These are phyloP conservation scores for Auriculariales sp. DNA, from an alignment of 768 basidiomycete genomes.

Conservation along the genomic window DNA sequence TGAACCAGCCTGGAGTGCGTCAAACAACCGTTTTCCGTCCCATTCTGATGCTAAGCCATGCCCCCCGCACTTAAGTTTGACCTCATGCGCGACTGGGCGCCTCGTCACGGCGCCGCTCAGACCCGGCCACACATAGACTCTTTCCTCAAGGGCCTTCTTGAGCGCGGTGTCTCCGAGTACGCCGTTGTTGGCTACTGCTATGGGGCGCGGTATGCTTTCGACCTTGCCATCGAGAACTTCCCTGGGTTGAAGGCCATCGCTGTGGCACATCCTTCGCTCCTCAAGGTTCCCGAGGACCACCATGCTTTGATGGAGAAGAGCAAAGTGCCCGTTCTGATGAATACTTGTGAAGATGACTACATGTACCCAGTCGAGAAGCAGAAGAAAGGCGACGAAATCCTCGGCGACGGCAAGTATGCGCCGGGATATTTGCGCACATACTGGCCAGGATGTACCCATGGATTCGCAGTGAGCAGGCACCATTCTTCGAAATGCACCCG, in stretches of 20 bases:
- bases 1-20: slow-evolving; percentile 2
- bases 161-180: slow-evolving; percentile 12
- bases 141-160: slow-evolving; percentile 12
- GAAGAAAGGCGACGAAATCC: slow-evolving; percentile 1
- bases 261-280: slow-evolving; percentile 6
- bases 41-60: not conserved
- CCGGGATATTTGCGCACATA: slow-evolving; percentile 6
- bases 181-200: slow-evolving; percentile 15
- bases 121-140: slow-evolving; percentile 11
- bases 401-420: slow-evolving; percentile 6
- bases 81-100: slow-evolving; percentile 8
- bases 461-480: too few species aligned
- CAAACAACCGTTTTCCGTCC: not conserved
- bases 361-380: slow-evolving; percentile 5
- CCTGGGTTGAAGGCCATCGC: not conserved
- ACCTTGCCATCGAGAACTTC: slow-evolving; percentile 10
- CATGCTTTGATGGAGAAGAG: slow-evolving; percentile 3
- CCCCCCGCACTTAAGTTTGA: slow-evolving; percentile 8
- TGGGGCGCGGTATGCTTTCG: slow-evolving; percentile 11
- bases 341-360: slow-evolving; percentile 8
- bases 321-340: slow-evolving; percentile 6
- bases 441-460: not conserved
- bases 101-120: slow-evolving; percentile 7
- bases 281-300: slow-evolving; percentile 4
- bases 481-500: not conserved